A percentile compares a stretch with the other conserved stretches of the same genome.
phyloP scores from a whole-genome alignment of 2,329 filamentous ascomycete species.

The Diaporthe citrichinensis region DNA sequence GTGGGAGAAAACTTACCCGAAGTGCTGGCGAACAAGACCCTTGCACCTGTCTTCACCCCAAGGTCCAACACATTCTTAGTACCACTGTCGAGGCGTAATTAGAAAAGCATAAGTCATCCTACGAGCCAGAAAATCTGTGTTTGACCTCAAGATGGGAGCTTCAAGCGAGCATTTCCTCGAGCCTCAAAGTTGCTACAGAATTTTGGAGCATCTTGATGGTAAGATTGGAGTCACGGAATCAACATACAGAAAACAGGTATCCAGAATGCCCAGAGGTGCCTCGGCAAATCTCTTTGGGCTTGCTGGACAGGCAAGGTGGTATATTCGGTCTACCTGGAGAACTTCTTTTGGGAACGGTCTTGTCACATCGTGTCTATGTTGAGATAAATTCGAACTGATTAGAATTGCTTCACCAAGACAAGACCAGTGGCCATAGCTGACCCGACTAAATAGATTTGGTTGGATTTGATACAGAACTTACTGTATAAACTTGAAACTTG shows the following conservation, averaged over 20 bases:
- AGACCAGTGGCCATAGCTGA: too few species aligned
- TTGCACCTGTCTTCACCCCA: background rate
- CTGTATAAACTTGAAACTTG: too few species aligned
- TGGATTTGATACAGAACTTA: too few species aligned
- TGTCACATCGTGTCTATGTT: too few species aligned
- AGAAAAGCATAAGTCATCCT: background rate
- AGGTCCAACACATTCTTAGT: conserved; percentile 1
- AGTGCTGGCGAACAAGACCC: background rate
- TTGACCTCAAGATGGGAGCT: background rate
- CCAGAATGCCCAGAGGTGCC: too few species aligned
- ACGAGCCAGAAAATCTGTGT: background rate
- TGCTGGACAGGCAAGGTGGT: too few species aligned
- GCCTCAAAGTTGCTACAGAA: background rate
- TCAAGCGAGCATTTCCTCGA: background rate
- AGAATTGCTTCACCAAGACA: too few species aligned
- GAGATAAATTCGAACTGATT: too few species aligned
- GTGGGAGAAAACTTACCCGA: background rate
- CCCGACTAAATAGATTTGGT: too few species aligned
- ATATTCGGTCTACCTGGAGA: too few species aligned
- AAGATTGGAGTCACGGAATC: background rate
- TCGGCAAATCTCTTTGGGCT: too few species aligned
- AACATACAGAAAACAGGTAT: background rate
- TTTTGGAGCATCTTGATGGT: background rate
- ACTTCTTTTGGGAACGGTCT: too few species aligned
- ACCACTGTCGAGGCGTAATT: background rate